Base-by-base conservation (phyloP, 805 yeast genomes). In the Ogataea nonfermentans region DNA sequence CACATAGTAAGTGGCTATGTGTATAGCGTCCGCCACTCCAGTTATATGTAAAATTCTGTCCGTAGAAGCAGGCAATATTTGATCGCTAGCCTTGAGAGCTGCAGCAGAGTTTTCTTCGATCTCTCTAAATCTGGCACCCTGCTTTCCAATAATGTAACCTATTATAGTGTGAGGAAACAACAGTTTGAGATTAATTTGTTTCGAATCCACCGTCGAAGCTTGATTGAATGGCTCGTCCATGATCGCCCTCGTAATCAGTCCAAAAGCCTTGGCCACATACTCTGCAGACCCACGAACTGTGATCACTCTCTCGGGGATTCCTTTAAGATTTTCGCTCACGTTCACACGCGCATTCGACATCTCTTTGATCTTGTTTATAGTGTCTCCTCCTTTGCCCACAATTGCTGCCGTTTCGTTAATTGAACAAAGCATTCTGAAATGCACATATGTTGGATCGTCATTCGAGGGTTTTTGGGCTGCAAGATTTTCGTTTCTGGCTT, bases 1-100 rank as follows among this genome's bases (percentile, higher is more conserved):
- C 40, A 84, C 71, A 56, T 81, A 83, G 61, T 81, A 85, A 0
- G 80, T 69, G 8, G 95, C 95, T 50, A 86, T 84, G 56, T 85
- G 95, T 29, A 88, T 76, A 2, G 95, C 89, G 63, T 87, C 95
- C 1, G 89, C 88, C 10, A 84, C 91, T 6, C 95, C 95, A 4
- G 73, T 67, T 6, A 87, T 73, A 16, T 79, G 70, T 33, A 88
- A 65, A 14, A 84, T 68, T 43, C 95, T 71, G 58, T 88, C 96
- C 11, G 89, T 85, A 0, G 91, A 82, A 44, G 74, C 75, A 1
- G 93, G 85, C 48, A 88, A 64, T 11, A 81, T 75, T 32, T 77
- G 76, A 29, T 82, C 87, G 16, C 82, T 84, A 2, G 95, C 93
- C 49, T 72, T 75, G 40, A 88, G 68, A 41, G 76, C 71, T 2